Base-by-base conservation (phyloP, 768 basidiomycete species). In the Calocera viscosa region DNA sequence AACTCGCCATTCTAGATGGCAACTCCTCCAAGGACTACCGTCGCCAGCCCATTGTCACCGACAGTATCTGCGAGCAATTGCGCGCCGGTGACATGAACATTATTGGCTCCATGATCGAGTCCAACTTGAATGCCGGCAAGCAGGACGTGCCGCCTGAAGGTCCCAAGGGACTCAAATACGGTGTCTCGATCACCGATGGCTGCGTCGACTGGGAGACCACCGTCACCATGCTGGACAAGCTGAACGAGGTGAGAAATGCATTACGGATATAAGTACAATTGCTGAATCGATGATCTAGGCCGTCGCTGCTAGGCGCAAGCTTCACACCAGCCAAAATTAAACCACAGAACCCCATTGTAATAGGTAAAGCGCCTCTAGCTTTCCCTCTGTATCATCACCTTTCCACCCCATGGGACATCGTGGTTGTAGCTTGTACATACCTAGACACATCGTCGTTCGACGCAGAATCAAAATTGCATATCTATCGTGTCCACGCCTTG, bases 71-170 rank as follows among this genome's bases (percentile, higher is more conserved):
- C 76, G 77, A 76, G 1, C 95, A 98, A 77, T 83, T 98, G 65
- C 77, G 75, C 5, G 82, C 82, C 7, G 91, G 91, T 30, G 79
- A 82, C 66, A 24, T 67, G 68, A 80, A 82, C 72, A 88, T 99
- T 76, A 91, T 91, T 2, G 95, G 95, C 53, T 92, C 97, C 67
- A 98, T 99, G 95, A 84, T 99, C 74, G 95, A 99, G 78, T 90
- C 88, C 14, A 89, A 97, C 76, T 87, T 99, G 77, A 88, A 90
- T 73, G 88, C 87, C 64, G 95, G 95, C 22, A 80, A 86, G 68
- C 95, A 99, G 78, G 89, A 93, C 71, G 89, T 95, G 16, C 94
- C 95, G 1, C 70, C 81, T 1, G 79, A 77, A 65, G 78, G 93
- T 7, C 87, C 88, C 0, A 70, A 77, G 19, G 82, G 74, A 10